A percentile compares a stretch with the other conserved stretches of the same genome.
Evolutionary conservation across 495 filamentous ascomycete genomes (phyloP).

Genomic region (Aspergillus heteromorphus): DNA sequence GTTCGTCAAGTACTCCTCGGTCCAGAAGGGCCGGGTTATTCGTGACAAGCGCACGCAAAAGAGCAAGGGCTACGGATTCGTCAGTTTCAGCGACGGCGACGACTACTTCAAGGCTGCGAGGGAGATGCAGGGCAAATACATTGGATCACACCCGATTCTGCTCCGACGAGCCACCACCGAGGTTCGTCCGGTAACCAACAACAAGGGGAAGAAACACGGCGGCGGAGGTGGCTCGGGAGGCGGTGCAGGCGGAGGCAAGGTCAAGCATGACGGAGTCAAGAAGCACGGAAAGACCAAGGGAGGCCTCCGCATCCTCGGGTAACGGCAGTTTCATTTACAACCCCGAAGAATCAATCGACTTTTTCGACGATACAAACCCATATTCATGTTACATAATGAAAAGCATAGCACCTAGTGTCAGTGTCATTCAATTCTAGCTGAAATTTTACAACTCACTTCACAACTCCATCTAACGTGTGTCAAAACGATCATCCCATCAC

Average conservation of each 20-base stretch:
- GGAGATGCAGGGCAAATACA: constrained; percentile 99
- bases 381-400: neutral
- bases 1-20: constrained; percentile 78
- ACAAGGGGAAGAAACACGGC: constrained; percentile 42
- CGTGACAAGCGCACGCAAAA: constrained; percentile 94
- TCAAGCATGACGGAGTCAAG: constrained; percentile 66
- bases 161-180: constrained; percentile 86
- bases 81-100: constrained; percentile 90
- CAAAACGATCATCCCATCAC: neutral
- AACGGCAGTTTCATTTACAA: constrained; percentile 14
- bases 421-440: neutral
- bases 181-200: constrained; percentile 61
- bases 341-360: neutral
- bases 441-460: neutral
- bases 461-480: neutral
- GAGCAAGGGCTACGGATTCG: constrained; percentile 92
- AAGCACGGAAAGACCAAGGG: constrained; percentile 74
- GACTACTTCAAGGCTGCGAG: constrained; percentile 91
- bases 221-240: constrained; percentile 32
- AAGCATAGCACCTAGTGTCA: neutral
- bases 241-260: constrained; percentile 30
- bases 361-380: neutral
- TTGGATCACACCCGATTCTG: constrained; percentile 88
- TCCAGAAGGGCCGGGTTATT: constrained; percentile 91
- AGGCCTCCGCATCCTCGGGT: constrained; percentile 73